These are phyloP conservation scores for Yamadazyma siamensis DNA, from an alignment of 1,139 yeast species.

Conservation along the genomic window DNA sequence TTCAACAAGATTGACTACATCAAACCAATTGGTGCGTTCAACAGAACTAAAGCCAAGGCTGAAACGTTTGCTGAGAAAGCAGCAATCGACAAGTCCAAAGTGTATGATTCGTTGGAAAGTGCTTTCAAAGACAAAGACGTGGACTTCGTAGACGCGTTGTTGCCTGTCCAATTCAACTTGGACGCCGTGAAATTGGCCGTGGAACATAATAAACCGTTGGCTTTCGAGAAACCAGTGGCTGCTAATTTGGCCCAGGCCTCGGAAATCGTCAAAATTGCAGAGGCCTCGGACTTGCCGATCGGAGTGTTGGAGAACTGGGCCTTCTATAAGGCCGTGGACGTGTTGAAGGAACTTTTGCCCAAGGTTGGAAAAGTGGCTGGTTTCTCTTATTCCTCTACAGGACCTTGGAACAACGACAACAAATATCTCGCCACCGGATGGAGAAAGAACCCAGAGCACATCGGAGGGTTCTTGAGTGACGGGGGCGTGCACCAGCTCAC, in stretches of 20 bases:
- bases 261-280: conserved; percentile 67
- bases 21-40: conserved; percentile 57
- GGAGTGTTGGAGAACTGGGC: conserved; percentile 84
- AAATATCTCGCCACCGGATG: conserved; percentile 72
- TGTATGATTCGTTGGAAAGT: conserved; percentile 63
- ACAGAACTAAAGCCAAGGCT: conserved; percentile 82
- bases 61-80: conserved; percentile 71
- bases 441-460: conserved; percentile 86
- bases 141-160: conserved; percentile 76
- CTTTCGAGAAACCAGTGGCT: conserved; percentile 89
- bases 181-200: conserved; percentile 66
- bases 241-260: conserved; percentile 77
- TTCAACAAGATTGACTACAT: conserved; percentile 40
- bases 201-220: conserved; percentile 69
- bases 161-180: conserved; percentile 80
- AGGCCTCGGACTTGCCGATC: conserved; percentile 60
- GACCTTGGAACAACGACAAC: conserved; percentile 64
- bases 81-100: conserved; percentile 44
- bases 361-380: conserved; percentile 74
- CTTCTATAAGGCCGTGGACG: conserved; percentile 54
- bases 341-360: conserved; percentile 54
- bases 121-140: conserved; percentile 60
- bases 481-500: conserved; percentile 97
- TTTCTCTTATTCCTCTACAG: conserved; percentile 78
- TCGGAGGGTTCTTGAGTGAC: conserved; percentile 88